A percentile compares a stretch with the other conserved stretches of the same genome.
phyloP scores from a whole-genome alignment of 345 rosid genomes.

The Eucalyptus tenuipes region DNA sequence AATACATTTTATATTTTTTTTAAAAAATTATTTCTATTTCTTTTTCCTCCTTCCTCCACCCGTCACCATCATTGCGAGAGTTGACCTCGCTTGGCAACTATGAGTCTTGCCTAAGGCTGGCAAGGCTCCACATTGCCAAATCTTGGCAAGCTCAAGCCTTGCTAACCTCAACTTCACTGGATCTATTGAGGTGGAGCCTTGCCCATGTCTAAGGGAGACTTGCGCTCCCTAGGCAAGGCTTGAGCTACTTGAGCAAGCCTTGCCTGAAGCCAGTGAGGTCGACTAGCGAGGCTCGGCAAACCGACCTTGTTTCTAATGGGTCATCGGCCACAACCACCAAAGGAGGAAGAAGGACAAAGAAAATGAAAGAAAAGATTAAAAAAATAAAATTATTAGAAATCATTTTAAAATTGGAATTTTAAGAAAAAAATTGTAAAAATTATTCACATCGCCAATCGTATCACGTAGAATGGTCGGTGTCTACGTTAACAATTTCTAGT shows the following conservation, averaged over 20 bases:
- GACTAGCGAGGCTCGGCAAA: background rate
- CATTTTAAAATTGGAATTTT: no score
- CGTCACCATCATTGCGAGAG: background rate
- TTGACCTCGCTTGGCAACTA: background rate
- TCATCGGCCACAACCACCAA: fast-evolving
- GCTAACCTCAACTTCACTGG: fast-evolving
- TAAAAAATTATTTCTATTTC: no score
- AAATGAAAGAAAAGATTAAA: background rate
- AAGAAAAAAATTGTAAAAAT: no score
- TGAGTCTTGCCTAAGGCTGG: no score
- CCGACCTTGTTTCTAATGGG: background rate
- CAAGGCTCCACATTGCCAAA: background rate
- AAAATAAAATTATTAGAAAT: no score
- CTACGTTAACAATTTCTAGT: no score
- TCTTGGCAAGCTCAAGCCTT: background rate
- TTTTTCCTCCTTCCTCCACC: background rate
- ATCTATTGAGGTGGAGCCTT: background rate
- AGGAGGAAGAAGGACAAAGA: background rate
- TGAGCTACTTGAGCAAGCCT: background rate
- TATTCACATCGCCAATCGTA: no score
- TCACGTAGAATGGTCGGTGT: fast-evolving
- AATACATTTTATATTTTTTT: no score
- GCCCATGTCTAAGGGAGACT: background rate
- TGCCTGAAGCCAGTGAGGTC: fast-evolving
- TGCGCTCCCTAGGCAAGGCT: background rate